Percentiles rank a stretch among this genome's conserved stretches.
These are phyloP conservation scores for Sodiomyces alkalinus DNA, from an alignment of 2,329 filamentous ascomycete genomes.

Conservation along the genomic window DNA sequence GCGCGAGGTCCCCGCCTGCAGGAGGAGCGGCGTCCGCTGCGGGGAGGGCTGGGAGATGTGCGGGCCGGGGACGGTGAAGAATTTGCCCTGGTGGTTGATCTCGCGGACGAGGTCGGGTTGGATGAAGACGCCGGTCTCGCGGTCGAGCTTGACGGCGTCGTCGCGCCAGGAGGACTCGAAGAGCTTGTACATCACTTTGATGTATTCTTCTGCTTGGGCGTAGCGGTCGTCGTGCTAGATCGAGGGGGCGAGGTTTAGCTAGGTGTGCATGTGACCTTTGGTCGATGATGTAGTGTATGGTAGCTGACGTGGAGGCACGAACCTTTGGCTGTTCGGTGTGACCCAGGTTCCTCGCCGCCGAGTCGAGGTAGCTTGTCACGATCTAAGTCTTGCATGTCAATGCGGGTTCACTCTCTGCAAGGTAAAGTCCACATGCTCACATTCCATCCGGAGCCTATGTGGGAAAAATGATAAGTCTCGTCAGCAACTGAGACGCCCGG, in stretches of 20 bases:
- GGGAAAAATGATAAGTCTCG: conserved; percentile 1
- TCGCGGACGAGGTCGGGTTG: conserved; percentile 36
- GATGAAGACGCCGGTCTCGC: conserved; percentile 41
- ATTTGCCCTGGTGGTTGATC: conserved; percentile 52
- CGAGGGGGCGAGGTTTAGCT: conserved; percentile 1
- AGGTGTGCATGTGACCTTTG: fast-evolving
- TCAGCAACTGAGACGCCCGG: neutral
- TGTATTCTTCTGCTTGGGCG: conserved; percentile 46
- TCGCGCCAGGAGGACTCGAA: conserved; percentile 52
- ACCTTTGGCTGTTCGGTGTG: conserved; percentile 34
- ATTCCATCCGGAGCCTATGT: conserved; percentile 39
- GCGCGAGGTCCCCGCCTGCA: conserved; percentile 55
- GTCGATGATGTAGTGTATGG: too few relatives aligned
- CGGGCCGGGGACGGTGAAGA: conserved; percentile 47
- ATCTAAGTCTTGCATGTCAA: conserved; percentile 27
- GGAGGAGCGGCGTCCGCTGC: conserved; percentile 51
- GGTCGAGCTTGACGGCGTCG: conserved; percentile 47
- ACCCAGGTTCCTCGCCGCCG: conserved; percentile 50
- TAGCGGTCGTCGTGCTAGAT: conserved; percentile 49
- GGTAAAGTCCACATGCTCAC: conserved; percentile 14
- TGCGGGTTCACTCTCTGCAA: neutral
- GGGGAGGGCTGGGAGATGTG: conserved; percentile 52
- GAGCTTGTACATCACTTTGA: conserved; percentile 50
- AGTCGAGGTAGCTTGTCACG: conserved; percentile 57
- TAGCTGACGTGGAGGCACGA: conserved; percentile 3